Conservation (phyloP, 441 rosid genomes). For the Francoa sonchifolia region DNA sequence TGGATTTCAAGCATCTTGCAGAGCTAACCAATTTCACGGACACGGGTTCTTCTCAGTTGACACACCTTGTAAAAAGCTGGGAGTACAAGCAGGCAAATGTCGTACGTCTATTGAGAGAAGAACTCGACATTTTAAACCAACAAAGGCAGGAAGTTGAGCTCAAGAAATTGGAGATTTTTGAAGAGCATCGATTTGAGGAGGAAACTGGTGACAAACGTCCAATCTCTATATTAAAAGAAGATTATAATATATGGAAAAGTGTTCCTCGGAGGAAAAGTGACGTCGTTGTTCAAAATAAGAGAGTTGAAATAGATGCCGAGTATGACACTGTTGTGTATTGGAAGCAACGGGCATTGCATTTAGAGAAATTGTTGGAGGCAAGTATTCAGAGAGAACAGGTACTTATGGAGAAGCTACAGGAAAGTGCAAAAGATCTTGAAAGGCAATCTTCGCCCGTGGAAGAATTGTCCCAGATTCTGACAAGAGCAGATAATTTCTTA, state of each 20-base stretch:
- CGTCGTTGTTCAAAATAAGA: conserved; percentile 32
- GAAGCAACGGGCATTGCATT: conserved; percentile 50
- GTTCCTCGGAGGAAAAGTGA: conserved; percentile 35
- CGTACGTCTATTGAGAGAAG: conserved; percentile 64
- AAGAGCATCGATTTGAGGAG: conserved; percentile 70
- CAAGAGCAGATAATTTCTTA: conserved; percentile 87
- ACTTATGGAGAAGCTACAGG: conserved; percentile 59
- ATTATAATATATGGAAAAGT: conserved; percentile 34
- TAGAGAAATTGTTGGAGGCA: conserved; percentile 63
- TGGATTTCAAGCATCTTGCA: conserved; percentile 51
- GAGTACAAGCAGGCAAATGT: conserved; percentile 73
- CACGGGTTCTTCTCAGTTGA: conserved; percentile 70
- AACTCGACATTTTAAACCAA: conserved; percentile 55
- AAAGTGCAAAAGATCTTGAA: conserved; percentile 60
- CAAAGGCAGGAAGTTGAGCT: conserved; percentile 82
- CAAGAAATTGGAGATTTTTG: conserved; percentile 69
- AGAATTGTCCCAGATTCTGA: conserved; percentile 73
- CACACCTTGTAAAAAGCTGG: conserved; percentile 79
- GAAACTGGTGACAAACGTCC: conserved; percentile 43
- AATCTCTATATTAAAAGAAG: conserved; percentile 44
- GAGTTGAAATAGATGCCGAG: conserved; percentile 58
- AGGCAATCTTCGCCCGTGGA: conserved; percentile 69
- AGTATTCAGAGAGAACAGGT: conserved; percentile 64
- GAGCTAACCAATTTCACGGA: conserved; percentile 53
- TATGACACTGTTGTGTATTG: conserved; percentile 61